A percentile compares a stretch with the other conserved stretches of the same genome.
Conservation (phyloP, 2,329 filamentous ascomycete genomes). For the Xylariaceae sp. region DNA sequence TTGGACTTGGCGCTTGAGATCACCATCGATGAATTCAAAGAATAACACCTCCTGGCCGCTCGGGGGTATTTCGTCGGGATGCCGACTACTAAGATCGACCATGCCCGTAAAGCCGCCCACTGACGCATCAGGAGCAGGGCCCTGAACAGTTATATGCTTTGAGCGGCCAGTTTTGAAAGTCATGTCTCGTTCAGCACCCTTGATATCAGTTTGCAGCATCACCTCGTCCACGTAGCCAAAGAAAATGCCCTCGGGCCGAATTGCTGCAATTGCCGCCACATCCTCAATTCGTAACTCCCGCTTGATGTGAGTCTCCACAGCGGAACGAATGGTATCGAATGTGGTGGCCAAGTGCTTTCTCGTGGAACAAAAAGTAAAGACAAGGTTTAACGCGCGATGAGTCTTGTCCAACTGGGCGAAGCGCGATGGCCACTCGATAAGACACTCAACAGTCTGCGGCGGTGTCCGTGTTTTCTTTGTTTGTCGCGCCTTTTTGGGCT, state of each 20-base stretch:
- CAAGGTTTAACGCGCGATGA: conserved; percentile 82
- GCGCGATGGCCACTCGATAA: conserved; percentile 66
- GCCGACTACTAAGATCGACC: conserved; percentile 38
- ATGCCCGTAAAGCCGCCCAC: conserved; percentile 55
- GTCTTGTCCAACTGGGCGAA: conserved; percentile 73
- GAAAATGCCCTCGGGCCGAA: conserved; percentile 74
- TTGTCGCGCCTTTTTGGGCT: conserved; percentile 7
- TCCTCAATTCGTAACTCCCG: conserved; percentile 70
- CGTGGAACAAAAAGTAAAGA: conserved; percentile 93
- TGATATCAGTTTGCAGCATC: conserved; percentile 75
- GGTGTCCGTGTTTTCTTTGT: conserved; percentile 19
- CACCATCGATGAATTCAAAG: conserved; percentile 91
- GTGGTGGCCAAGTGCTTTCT: conserved; percentile 91
- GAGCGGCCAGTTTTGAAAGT: conserved; percentile 58
- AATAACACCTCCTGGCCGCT: conserved; percentile 68
- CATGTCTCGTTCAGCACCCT: conserved; percentile 64
- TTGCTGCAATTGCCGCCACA: conserved; percentile 74
- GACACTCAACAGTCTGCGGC: conserved; percentile 30
- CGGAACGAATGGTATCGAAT: conserved; percentile 79
- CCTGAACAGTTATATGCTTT: conserved; percentile 49
- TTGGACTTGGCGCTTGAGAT: conserved; percentile 77
- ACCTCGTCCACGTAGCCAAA: conserved; percentile 86
- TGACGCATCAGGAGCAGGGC: conserved; percentile 52
- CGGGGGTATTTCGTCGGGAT: conserved; percentile 31
- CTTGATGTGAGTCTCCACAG: conserved; percentile 81